phyloP scores from a whole-genome alignment of 1,284 basidiomycete species.

The Porogramme epimiltina region DNA sequence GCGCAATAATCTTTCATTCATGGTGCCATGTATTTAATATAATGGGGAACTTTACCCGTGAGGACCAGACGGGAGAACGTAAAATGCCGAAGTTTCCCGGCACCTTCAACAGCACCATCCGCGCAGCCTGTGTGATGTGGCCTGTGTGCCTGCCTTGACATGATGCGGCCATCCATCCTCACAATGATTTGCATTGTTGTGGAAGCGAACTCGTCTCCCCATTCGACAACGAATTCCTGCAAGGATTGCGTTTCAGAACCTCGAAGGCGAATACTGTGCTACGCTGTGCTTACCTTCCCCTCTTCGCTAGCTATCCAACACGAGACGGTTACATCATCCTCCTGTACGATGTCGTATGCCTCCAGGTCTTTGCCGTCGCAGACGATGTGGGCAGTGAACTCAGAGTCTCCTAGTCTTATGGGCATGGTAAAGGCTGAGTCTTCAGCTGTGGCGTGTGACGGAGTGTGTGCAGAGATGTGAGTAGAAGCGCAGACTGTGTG shows the following conservation, averaged over 20 bases:
- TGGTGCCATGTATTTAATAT: too few relatives aligned
- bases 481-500: too few relatives aligned
- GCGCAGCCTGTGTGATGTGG: too few relatives aligned
- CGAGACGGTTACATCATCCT: constrained; percentile 4
- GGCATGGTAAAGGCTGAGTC: constrained; percentile 2
- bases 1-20: too few relatives aligned
- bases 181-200: background rate
- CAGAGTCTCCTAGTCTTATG: constrained; percentile 1
- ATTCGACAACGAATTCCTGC: constrained; percentile 2
- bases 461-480: too few relatives aligned
- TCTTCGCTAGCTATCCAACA: constrained; percentile 17
- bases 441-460: too few relatives aligned
- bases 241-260: too few relatives aligned
- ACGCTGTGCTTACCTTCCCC: constrained; percentile 4
- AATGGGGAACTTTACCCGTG: constrained; percentile 1
- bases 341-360: background rate
- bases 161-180: background rate
- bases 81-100: background rate
- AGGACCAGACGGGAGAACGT: background rate
- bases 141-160: background rate
- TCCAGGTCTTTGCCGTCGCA: constrained; percentile 13
- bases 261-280: too few relatives aligned
- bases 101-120: too few relatives aligned
- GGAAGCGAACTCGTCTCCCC: background rate
- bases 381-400: constrained; percentile 1